These are phyloP conservation scores for Colletotrichum sp. DNA, from an alignment of 2,329 filamentous ascomycete species.

Conservation along the genomic window DNA sequence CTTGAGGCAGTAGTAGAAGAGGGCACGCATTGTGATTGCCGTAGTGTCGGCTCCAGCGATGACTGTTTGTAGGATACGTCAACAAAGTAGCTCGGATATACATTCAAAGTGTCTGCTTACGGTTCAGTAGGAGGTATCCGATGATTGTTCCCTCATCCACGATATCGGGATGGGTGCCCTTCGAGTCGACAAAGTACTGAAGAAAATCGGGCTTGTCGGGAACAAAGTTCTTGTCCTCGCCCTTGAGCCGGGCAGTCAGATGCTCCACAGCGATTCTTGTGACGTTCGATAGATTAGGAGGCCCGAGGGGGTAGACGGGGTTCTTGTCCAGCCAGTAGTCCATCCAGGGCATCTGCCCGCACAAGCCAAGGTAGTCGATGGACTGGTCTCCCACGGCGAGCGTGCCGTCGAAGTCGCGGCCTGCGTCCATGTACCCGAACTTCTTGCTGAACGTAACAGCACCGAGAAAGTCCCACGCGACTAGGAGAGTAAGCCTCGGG, in stretches of 20 bases:
- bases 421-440: conserved; percentile 45
- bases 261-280: conserved; percentile 24
- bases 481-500: conserved; percentile 2
- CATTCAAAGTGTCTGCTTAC: conserved; percentile 14
- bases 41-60: conserved; percentile 43
- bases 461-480: conserved; percentile 46
- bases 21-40: conserved; percentile 35
- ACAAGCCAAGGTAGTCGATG: conserved; percentile 36
- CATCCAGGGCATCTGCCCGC: conserved; percentile 30
- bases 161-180: conserved; percentile 34
- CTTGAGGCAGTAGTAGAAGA: conserved; percentile 42
- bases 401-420: conserved; percentile 40
- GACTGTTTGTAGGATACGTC: conserved; percentile 16
- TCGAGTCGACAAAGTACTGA: conserved; percentile 39
- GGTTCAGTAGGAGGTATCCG: conserved; percentile 34
- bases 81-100: neutral
- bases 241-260: conserved; percentile 18
- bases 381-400: conserved; percentile 32
- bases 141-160: conserved; percentile 37
- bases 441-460: conserved; percentile 42
- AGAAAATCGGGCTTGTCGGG: conserved; percentile 31
- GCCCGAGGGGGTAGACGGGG: conserved; percentile 28
- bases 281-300: conserved; percentile 26
- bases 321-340: conserved; percentile 34
- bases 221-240: conserved; percentile 1